Evolutionary conservation across 164 flowering plant genomes (phyloP).

Genomic region (Platanus orientalis): DNA sequence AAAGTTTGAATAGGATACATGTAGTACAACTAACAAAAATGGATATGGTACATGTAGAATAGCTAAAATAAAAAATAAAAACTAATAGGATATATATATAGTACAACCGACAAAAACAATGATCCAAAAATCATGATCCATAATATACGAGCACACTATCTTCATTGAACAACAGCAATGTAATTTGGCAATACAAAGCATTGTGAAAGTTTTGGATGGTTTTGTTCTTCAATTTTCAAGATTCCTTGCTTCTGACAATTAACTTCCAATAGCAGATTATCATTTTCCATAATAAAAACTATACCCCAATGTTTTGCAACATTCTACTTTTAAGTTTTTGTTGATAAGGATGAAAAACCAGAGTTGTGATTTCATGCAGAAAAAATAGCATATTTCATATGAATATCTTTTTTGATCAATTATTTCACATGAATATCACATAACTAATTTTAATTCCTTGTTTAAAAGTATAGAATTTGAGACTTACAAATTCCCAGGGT

Average conservation of each 20-base stretch:
- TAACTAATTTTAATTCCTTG: neutral
- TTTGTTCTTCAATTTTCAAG: neutral
- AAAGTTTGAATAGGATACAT: neutral
- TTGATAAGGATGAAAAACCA: too few species aligned
- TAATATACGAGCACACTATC: neutral
- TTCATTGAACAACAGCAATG: neutral
- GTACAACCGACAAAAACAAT: neutral
- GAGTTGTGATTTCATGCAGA: too few species aligned
- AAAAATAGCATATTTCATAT: neutral
- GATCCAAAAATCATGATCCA: too few species aligned
- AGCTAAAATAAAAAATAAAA: too few species aligned
- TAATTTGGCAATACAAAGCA: too few species aligned
- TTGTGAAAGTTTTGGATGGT: neutral
- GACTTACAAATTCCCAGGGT: constrained; percentile 77
- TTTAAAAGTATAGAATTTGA: neutral
- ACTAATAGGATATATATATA: neutral
- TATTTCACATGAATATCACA: too few species aligned
- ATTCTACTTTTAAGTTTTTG: too few species aligned
- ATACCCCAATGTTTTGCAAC: too few species aligned
- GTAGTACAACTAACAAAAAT: neutral
- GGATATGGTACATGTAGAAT: neutral
- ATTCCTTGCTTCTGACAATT: neutral
- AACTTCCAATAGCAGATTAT: neutral
- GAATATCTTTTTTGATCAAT: too few species aligned
- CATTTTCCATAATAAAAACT: neutral